Evolutionary conservation across 176 grass and related monocot genomes (phyloP), one percentile per base, ranked within the genome.

Genomic region (Phragmites australis): DNA sequence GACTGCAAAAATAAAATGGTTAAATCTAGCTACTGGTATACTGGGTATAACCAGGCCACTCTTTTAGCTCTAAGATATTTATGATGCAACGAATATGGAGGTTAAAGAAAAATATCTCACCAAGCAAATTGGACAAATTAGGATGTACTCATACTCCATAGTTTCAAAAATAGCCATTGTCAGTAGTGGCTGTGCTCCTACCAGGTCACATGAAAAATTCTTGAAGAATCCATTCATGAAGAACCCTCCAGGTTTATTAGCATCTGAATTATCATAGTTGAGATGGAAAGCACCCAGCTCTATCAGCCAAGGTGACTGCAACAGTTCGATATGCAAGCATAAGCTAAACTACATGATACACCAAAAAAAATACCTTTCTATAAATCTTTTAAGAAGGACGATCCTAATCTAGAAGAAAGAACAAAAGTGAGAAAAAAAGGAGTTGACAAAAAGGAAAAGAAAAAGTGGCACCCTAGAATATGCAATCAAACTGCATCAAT

Each of bases 281-380:
- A 93, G 72, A 90, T 90, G 89, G 77, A 93, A 93, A 59, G 88
- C 91, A 72, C 85, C 88, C 32, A 93, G 27, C 44, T 93, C 91
- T 72, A 93, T 88, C 14, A 90, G 79, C 91, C 91, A 93, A n/a
- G 91, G 91, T 67, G 88, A 93, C 32, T 93, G 91, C 82, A 93
- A 49, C 31, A 93, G 49, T 65, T 93, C 91, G 41, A 90, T 86
- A 81, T 84, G 91, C 51, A n/a, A n/a, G n/a, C n/a, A n/a, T n/a
- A n/a, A n/a, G n/a, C n/a, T n/a, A n/a, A n/a, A n/a, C n/a, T n/a
- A n/a, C n/a, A n/a, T n/a, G n/a, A n/a, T n/a, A n/a, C n/a, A n/a
- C n/a, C n/a, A n/a, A n/a, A n/a, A n/a, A n/a, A n/a, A n/a, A n/a
- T n/a, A n/a, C n/a, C n/a, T n/a, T n/a, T n/a, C n/a, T n/a, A n/a